These are phyloP conservation scores for Beauveria pseudobassiana DNA, from an alignment of 2,329 filamentous ascomycete species.

Conservation along the genomic window DNA sequence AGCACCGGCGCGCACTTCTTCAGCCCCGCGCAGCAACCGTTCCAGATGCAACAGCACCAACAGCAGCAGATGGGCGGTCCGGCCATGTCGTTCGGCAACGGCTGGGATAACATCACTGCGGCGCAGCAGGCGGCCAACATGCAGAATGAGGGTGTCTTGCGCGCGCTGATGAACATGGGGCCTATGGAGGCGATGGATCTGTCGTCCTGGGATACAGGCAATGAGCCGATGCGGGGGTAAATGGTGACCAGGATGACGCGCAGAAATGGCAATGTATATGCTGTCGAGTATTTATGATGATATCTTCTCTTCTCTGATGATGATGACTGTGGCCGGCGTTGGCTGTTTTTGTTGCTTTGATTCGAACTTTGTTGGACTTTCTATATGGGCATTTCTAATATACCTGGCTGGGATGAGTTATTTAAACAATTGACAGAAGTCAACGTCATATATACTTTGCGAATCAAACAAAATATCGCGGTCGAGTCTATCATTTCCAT, in stretches of 20 bases:
- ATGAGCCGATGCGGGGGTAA: conserved; percentile 11
- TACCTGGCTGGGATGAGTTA: not conserved
- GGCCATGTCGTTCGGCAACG: conserved; percentile 19
- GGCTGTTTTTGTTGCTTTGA: not conserved
- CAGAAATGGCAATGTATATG: not conserved
- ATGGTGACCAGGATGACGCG: not conserved
- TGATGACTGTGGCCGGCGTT: conserved; percentile 2
- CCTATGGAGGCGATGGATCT: conserved; percentile 55
- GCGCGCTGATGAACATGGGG: conserved; percentile 50
- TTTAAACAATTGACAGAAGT: not conserved
- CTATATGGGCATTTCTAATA: not conserved
- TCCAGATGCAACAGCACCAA: not conserved
- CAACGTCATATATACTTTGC: not conserved
- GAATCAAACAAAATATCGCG: not conserved
- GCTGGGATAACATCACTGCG: conserved; percentile 35
- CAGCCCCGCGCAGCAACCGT: not conserved
- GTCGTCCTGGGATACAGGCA: conserved; percentile 35
- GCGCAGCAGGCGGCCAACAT: conserved; percentile 22
- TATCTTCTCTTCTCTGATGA: not conserved
- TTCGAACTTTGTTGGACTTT: not conserved
- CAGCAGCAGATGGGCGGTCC: not conserved
- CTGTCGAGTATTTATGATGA: not conserved
- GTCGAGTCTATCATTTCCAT: not conserved
- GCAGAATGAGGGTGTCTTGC: conserved; percentile 44
- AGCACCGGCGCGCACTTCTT: conserved; percentile 4